Evolutionary conservation across 306 rosid species (phyloP).

Genomic region (Quercus dentata): DNA sequence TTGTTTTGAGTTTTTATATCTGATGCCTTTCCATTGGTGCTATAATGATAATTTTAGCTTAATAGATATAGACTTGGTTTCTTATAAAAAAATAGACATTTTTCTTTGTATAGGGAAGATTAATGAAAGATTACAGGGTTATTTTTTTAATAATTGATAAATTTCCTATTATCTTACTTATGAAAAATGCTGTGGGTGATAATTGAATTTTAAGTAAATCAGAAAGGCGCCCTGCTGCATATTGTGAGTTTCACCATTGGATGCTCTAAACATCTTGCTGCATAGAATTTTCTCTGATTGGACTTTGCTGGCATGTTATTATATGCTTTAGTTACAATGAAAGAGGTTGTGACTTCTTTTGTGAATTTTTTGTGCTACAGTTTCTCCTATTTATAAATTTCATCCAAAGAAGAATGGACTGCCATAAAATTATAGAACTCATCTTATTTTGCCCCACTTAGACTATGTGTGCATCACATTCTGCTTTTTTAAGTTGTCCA

Average conservation of each 20-base stretch:
- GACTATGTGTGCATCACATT: neutral
- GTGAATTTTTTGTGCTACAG: neutral
- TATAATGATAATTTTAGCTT: slow-evolving; percentile 7
- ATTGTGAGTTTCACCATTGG: neutral
- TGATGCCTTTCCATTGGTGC: slow-evolving; percentile 16
- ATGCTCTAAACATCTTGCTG: neutral
- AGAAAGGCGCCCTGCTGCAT: neutral
- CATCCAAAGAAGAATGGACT: neutral
- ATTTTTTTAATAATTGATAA: neutral
- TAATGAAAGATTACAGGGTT: neutral
- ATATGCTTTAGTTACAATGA: neutral
- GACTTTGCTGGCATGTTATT: neutral
- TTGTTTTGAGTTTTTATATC: neutral
- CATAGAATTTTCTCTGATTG: neutral
- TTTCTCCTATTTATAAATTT: neutral
- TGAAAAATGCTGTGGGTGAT: neutral
- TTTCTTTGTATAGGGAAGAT: slow-evolving; percentile 3
- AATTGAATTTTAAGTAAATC: neutral
- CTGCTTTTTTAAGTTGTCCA: neutral
- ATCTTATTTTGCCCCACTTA: neutral
- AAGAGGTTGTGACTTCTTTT: neutral
- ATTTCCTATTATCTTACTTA: neutral
- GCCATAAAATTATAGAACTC: neutral
- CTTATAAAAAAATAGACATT: neutral
- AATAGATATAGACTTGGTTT: slow-evolving; percentile 2